Percentiles rank a stretch among this genome's conserved stretches.
These are phyloP conservation scores for Hansfordia pulvinata DNA, from an alignment of 2,329 filamentous ascomycete species.

Conservation along the genomic window DNA sequence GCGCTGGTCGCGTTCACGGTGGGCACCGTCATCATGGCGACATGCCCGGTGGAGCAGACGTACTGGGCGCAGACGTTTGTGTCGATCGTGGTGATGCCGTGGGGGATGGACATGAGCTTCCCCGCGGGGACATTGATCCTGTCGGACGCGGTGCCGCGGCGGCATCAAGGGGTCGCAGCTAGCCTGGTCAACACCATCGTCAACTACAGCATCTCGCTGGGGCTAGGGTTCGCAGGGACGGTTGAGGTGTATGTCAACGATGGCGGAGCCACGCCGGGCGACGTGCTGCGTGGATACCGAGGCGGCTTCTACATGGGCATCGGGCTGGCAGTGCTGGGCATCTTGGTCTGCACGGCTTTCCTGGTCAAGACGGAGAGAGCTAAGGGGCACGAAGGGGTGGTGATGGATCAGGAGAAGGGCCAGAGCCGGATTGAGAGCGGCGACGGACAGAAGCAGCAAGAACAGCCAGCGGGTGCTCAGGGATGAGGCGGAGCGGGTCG, in stretches of 20 bases:
- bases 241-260: conserved; percentile 21
- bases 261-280: conserved; percentile 8
- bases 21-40: conserved; percentile 16
- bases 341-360: conserved; percentile 7
- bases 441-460: no score
- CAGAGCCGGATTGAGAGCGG: no score
- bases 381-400: no score
- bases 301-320: conserved; percentile 10
- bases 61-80: conserved; percentile 43
- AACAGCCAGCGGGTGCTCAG: no score
- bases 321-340: conserved; percentile 9
- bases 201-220: conserved; percentile 42
- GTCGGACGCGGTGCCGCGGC: conserved; percentile 21
- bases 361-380: no score
- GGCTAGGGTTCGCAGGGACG: conserved; percentile 40
- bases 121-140: conserved; percentile 38
- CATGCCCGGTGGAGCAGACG: conserved; percentile 29
- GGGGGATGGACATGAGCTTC: conserved; percentile 42
- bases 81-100: conserved; percentile 31
- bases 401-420: no score
- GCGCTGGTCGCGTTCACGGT: conserved; percentile 16
- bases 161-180: conserved; percentile 20
- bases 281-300: conserved; percentile 8
- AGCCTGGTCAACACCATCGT: conserved; percentile 41
- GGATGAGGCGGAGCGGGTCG: no score